phyloP scores from a whole-genome alignment of 805 yeast genomes.

The Yarrowia hollandica region DNA sequence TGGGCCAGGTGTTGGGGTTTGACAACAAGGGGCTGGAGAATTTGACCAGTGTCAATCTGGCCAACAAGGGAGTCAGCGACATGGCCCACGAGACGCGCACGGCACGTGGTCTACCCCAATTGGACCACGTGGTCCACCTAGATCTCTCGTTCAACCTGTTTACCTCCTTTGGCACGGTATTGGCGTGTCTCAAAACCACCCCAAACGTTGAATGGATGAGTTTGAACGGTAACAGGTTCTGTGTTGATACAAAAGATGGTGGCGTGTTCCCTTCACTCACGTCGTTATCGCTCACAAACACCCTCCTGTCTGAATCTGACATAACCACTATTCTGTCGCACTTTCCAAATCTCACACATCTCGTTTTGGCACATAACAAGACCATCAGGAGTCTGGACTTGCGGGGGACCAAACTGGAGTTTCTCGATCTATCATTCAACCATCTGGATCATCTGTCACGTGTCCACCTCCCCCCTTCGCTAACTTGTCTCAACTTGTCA shows the following conservation, averaged over 20 bases:
- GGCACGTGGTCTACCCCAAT: too few relatives aligned
- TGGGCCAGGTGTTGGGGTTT: conserved; percentile 65
- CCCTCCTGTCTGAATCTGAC: background rate
- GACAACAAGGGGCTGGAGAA: conserved; percentile 43
- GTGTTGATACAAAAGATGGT: too few relatives aligned
- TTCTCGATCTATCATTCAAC: conserved; percentile 2
- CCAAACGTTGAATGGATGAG: conserved; percentile 5
- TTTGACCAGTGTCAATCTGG: background rate
- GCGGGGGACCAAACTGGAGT: background rate
- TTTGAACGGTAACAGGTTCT: conserved; percentile 3
- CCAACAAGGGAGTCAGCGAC: background rate
- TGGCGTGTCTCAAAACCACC: background rate
- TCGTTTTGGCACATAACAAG: conserved; percentile 2
- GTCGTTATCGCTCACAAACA: background rate
- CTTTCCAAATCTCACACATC: conserved; percentile 2
- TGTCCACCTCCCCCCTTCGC: background rate
- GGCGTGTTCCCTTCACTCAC: background rate
- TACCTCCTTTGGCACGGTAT: background rate
- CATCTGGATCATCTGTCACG: background rate
- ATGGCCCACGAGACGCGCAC: too few relatives aligned
- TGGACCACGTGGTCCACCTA: background rate
- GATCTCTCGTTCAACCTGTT: conserved; percentile 12
- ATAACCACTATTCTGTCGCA: background rate
- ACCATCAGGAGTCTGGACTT: background rate
- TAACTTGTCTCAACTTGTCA: background rate